Evolutionary conservation across 164 flowering plant species (phyloP).

Genomic region (Houttuynia cordata): DNA sequence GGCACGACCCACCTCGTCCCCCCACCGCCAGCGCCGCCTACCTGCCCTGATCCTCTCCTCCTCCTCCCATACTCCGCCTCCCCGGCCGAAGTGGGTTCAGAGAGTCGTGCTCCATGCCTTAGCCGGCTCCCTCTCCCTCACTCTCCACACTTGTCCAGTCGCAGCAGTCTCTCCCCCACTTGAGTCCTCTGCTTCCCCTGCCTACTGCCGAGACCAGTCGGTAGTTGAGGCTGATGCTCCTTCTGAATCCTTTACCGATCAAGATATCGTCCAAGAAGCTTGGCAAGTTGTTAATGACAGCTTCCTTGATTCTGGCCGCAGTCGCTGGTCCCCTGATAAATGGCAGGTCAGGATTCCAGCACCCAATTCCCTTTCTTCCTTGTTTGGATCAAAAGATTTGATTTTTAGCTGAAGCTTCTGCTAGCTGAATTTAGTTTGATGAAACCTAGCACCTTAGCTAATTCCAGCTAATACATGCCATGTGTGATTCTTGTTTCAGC

Average conservation of each 20-base stretch:
- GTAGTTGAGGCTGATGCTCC: constrained; percentile 10
- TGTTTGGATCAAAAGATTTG: not conserved
- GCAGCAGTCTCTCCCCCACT: constrained; percentile 14
- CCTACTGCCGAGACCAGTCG: constrained; percentile 24
- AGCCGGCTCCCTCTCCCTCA: constrained; percentile 35
- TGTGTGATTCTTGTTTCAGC: constrained; percentile 20
- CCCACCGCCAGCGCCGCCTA: too few relatives aligned
- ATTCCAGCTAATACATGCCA: not conserved
- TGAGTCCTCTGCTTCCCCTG: constrained; percentile 2
- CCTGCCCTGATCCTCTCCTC: not conserved
- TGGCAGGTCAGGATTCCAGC: constrained; percentile 65
- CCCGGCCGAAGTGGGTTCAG: constrained; percentile 10
- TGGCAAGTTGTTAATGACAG: constrained; percentile 86
- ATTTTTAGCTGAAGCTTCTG: not conserved
- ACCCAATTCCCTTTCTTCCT: too few relatives aligned
- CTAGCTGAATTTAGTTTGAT: not conserved
- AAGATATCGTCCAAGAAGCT: constrained; percentile 79
- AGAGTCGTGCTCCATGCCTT: constrained; percentile 22
- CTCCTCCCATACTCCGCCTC: not conserved
- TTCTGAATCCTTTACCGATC: constrained; percentile 37
- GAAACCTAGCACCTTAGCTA: not conserved
- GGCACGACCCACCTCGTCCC: too few relatives aligned
- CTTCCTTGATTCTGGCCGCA: constrained; percentile 47
- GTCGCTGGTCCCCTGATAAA: constrained; percentile 60
- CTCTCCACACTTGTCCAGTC: constrained; percentile 29